Conservation (phyloP, 225 moss, liverwort and hornwort species). For the Takakia lepidozioides region DNA sequence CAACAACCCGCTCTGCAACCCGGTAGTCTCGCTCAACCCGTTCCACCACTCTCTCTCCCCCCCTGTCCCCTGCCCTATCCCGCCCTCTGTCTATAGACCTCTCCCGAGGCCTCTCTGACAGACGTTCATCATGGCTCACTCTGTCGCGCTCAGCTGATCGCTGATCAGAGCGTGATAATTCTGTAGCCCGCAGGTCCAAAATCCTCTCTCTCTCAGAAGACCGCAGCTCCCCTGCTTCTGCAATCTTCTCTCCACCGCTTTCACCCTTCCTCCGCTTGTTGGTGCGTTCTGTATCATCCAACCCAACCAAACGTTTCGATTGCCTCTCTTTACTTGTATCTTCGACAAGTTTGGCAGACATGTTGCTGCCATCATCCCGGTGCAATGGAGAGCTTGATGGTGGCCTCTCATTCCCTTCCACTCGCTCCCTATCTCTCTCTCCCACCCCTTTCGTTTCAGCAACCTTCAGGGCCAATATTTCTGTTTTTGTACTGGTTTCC, state of each 20-base stretch:
- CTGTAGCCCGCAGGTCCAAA: no score
- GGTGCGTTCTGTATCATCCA: constrained; percentile 68
- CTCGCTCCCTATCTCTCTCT: constrained; percentile 58
- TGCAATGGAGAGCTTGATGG: constrained; percentile 70
- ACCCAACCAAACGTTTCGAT: constrained; percentile 58
- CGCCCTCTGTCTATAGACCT: constrained; percentile 40
- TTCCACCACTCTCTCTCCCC: constrained; percentile 63
- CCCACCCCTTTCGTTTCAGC: constrained; percentile 41
- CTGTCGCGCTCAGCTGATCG: constrained; percentile 61
- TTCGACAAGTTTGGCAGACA: constrained; percentile 32
- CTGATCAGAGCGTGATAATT: constrained; percentile 23
- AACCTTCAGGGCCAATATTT: constrained; percentile 24
- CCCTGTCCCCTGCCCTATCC: constrained; percentile 38
- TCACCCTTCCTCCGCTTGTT: constrained; percentile 81
- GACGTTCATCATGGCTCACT: constrained; percentile 48
- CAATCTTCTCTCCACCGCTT: constrained; percentile 41
- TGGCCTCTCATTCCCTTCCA: constrained; percentile 58
- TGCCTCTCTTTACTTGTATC: constrained; percentile 60
- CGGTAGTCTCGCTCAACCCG: constrained; percentile 72
- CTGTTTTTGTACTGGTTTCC: constrained; percentile 57
- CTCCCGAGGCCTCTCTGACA: constrained; percentile 60
- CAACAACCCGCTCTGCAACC: constrained; percentile 46
- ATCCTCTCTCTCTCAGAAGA: constrained; percentile 65
- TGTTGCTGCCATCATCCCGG: constrained; percentile 52
- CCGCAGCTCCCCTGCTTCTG: constrained; percentile 71